Evolutionary conservation across 176 grass and related monocot genomes (phyloP).

Genomic region (Carex cristatella): DNA sequence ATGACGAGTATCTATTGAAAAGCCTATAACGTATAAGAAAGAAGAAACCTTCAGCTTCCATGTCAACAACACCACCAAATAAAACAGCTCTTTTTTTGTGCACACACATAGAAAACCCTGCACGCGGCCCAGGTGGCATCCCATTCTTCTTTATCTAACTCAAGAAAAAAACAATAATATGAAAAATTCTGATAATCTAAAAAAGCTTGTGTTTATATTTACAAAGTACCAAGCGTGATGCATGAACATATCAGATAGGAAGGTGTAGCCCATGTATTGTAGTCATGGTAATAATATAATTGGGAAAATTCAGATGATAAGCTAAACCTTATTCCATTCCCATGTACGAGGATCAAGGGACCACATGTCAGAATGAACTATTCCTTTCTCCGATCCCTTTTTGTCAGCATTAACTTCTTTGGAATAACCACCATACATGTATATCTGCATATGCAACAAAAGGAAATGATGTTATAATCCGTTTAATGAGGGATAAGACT

Average conservation of each 20-base stretch:
- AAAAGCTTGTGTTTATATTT: not conserved
- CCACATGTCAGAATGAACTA: conserved; percentile 95
- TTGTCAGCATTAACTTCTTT: conserved; percentile 91
- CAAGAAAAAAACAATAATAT: conserved; percentile 6
- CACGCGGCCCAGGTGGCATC: conserved; percentile 87
- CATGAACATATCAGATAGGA: not conserved
- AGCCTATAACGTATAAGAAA: conserved; percentile 22
- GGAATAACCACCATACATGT: conserved; percentile 90
- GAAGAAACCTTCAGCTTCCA: conserved; percentile 84
- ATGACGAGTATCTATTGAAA: not conserved
- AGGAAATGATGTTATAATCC: conserved; percentile 6
- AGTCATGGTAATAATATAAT: conserved; percentile 8
- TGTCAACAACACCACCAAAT: conserved; percentile 91
- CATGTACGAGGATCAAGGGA: conserved; percentile 92
- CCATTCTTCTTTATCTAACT: conserved; percentile 90
- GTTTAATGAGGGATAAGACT: not conserved
- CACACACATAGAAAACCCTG: conserved; percentile 95
- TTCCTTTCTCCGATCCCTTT: conserved; percentile 80
- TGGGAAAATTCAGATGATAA: conserved; percentile 10
- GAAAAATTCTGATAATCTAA: not conserved
- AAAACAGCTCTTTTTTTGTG: conserved; percentile 94
- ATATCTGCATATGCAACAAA: conserved; percentile 51
- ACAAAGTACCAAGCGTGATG: not conserved
- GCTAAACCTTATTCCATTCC: conserved; percentile 93
- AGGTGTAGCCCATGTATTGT: not conserved